Evolutionary conservation across 2,329 filamentous ascomycete genomes (phyloP).

Genomic region (Verticillium nubilum): DNA sequence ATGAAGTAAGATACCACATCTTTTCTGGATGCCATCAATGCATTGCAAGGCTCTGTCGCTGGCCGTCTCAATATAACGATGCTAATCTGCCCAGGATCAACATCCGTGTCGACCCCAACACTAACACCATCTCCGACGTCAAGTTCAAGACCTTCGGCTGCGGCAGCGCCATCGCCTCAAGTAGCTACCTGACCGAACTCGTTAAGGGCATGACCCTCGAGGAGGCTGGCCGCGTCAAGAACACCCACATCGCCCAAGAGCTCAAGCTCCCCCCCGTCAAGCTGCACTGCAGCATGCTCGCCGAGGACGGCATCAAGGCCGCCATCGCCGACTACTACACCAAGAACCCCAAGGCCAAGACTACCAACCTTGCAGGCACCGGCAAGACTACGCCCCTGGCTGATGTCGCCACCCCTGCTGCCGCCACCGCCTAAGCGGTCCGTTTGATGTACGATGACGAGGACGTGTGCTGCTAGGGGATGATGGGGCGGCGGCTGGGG

Average conservation of each 20-base stretch:
- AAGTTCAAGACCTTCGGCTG: constrained; percentile 99
- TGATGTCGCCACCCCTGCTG: constrained; percentile 22
- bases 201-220: constrained; percentile 95
- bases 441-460: neutral
- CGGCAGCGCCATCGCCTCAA: constrained; percentile 89
- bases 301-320: constrained; percentile 86
- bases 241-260: constrained; percentile 98
- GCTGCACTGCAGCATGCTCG: constrained; percentile 89
- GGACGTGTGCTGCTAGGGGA: neutral
- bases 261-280: constrained; percentile 85
- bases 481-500: neutral
- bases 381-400: constrained; percentile 59
- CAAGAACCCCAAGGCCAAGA: constrained; percentile 72
- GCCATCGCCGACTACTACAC: constrained; percentile 87
- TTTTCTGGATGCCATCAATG: neutral
- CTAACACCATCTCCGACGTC: constrained; percentile 85
- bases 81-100: constrained; percentile 43
- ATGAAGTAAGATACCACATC: constrained; percentile 54
- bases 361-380: constrained; percentile 74
- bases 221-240: constrained; percentile 86
- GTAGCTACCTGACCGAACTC: constrained; percentile 92
- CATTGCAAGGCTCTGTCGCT: neutral
- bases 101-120: constrained; percentile 83
- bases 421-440: constrained; percentile 11
- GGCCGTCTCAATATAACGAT: neutral